Conservation (phyloP, 345 rosid genomes). For the Lepidium sativum region DNA sequence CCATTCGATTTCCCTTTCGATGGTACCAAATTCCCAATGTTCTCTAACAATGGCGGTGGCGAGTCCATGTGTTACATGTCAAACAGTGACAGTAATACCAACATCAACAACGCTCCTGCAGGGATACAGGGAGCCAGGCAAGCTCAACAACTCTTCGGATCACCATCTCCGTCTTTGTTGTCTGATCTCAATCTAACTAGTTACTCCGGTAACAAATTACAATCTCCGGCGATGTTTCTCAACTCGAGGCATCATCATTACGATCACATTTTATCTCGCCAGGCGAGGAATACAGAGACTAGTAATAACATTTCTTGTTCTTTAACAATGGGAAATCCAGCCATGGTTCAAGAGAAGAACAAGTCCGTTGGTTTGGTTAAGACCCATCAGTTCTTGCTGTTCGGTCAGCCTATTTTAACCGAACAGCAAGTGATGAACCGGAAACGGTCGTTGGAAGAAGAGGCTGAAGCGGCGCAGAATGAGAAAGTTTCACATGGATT, state of each 20-base stretch:
- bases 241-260: conserved; percentile 37
- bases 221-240: conserved; percentile 42
- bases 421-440: conserved; percentile 38
- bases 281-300: conserved; percentile 18
- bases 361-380: conserved; percentile 47
- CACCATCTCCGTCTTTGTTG: conserved; percentile 48
- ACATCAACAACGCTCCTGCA: conserved; percentile 53
- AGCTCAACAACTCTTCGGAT: conserved; percentile 56
- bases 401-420: conserved; percentile 75
- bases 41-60: conserved; percentile 41
- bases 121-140: conserved; percentile 99
- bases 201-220: conserved; percentile 45
- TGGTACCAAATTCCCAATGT: conserved; percentile 37
- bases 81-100: conserved; percentile 23
- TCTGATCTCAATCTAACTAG: conserved; percentile 49
- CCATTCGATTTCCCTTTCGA: conserved; percentile 51
- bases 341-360: conserved; percentile 36
- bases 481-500: conserved; percentile 34
- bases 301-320: conserved; percentile 60
- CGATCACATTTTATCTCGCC: conserved; percentile 27
- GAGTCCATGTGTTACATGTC: conserved; percentile 51
- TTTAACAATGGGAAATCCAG: conserved; percentile 62
- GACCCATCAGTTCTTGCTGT: conserved; percentile 67
- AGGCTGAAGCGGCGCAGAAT: conserved; percentile 16
- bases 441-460: conserved; percentile 27